Base-by-base conservation (phyloP, 192 early-diverging fungal species). In the Coemansia sp. region DNA sequence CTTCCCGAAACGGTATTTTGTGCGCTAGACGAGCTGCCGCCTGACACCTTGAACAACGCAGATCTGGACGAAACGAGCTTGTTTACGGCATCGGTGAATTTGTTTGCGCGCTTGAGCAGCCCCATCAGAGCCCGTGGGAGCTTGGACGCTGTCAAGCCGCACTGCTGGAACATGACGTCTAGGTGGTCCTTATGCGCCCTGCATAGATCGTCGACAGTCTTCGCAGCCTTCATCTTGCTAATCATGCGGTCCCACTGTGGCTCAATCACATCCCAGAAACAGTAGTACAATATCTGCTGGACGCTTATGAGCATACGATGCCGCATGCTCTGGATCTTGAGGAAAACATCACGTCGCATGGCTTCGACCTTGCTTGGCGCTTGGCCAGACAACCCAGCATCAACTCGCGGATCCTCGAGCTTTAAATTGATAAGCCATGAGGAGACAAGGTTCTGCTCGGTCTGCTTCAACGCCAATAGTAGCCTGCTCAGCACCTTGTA, bases 401-500 rank as follows among this genome's bases (percentile, higher is more conserved):
- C 57, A 48, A 63, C 56, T 12, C 60, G 78, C 38, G 72, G 67
- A 59, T 74, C 72, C 51, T 81, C 73, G 20, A 75, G 67, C 48
- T 73, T 77, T 23, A 82, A 38, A 34, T 71, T 75, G 35, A 73
- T 64, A 12, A 85, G 82, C 98, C 98, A 99, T 6, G 87, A 84
- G 24, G 76, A 71, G 26, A 88, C 87, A 61, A 99, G 81, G 20
- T 90, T 82, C 44, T 92, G 88, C 73, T 99, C 98, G 3, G 92
- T 87, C 68, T 96, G 90, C 71, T 95, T 94, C 64, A 97, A 87
- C 60, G 91, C 87, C 36, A 99, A 77, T 4, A 98, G 77, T 71
- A 96, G 91, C 20, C 98, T 88, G 75, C 95, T 96, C 33, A 98
- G 65, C 5, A 95, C 76, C 69, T 94, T 94, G 73, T 99, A 99